Evolutionary conservation across 257 asterid species (phyloP).

Genomic region (Prunella vulgaris): DNA sequence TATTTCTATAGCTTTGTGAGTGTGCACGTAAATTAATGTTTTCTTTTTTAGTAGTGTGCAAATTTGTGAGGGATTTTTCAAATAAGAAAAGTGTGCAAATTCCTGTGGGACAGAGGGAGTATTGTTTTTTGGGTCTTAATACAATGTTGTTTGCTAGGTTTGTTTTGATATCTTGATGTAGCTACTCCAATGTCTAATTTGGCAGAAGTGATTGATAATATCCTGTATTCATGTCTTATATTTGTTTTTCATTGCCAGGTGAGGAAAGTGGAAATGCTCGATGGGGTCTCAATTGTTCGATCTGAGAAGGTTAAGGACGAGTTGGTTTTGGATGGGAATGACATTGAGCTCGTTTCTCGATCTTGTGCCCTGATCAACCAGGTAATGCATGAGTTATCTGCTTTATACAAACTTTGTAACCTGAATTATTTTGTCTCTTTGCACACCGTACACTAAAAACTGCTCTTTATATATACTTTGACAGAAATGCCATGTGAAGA

Average conservation of each 20-base stretch:
- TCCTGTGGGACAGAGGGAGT: too few relatives aligned
- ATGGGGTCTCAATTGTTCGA: conserved; percentile 60
- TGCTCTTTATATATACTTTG: not conserved
- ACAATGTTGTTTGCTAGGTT: not conserved
- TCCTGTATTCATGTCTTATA: not conserved
- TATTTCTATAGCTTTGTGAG: too few relatives aligned
- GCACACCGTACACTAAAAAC: not conserved
- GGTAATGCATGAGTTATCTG: conserved; percentile 22
- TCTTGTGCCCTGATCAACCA: conserved; percentile 76
- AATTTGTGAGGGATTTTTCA: too few relatives aligned
- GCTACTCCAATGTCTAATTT: not conserved
- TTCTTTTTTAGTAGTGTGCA: too few relatives aligned
- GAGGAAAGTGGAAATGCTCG: conserved; percentile 85
- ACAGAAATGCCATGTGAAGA: conserved; percentile 87
- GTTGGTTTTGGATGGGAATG: conserved; percentile 68
- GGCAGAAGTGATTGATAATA: not conserved
- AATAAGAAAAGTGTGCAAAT: too few relatives aligned
- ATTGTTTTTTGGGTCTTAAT: not conserved
- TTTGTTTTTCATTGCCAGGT: conserved; percentile 32
- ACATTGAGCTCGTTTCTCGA: conserved; percentile 77
- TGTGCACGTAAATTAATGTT: too few relatives aligned
- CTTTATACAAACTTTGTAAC: not conserved
- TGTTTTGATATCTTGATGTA: not conserved
- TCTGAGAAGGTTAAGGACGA: conserved; percentile 91
- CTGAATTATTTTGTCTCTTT: not conserved